A percentile compares a stretch with the other conserved stretches of the same genome.
phyloP scores from a whole-genome alignment of 169 alveolate genomes.

The Perkinsus olseni region DNA sequence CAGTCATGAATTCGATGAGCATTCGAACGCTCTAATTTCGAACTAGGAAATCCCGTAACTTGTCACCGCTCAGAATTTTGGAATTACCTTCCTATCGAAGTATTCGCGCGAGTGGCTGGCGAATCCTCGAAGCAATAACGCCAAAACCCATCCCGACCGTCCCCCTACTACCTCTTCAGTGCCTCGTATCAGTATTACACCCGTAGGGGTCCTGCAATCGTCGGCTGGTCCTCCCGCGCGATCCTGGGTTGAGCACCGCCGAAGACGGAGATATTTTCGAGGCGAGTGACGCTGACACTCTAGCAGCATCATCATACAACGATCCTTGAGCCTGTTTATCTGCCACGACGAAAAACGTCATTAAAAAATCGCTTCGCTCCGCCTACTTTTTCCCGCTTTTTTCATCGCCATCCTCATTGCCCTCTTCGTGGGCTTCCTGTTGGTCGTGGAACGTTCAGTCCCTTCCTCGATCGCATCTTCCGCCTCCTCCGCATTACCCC shows the following conservation, averaged over 20 bases:
- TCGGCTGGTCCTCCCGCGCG: background rate
- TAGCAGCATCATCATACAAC: background rate
- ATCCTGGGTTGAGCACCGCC: background rate
- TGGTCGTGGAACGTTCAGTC: background rate
- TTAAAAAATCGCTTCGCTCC: background rate
- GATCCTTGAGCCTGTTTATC: background rate
- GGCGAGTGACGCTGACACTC: background rate
- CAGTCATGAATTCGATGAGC: no score
- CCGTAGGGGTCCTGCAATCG: background rate
- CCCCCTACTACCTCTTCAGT: background rate
- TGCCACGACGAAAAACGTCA: background rate
- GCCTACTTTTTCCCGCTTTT: slow-evolving; percentile 1
- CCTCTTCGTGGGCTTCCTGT: background rate
- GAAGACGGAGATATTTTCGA: background rate
- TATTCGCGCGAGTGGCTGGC: no score
- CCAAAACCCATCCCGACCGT: background rate
- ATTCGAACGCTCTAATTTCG: no score
- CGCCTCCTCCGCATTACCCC: background rate
- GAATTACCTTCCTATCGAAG: no score
- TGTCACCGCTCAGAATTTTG: no score
- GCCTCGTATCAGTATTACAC: background rate
- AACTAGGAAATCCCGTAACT: no score
- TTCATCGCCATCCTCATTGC: background rate
- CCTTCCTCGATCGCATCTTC: background rate
- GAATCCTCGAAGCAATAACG: no score